Percentiles rank a stretch among this genome's conserved stretches.
Conservation (phyloP, 179 eudicot genomes). For the Actinidia chinensis region DNA sequence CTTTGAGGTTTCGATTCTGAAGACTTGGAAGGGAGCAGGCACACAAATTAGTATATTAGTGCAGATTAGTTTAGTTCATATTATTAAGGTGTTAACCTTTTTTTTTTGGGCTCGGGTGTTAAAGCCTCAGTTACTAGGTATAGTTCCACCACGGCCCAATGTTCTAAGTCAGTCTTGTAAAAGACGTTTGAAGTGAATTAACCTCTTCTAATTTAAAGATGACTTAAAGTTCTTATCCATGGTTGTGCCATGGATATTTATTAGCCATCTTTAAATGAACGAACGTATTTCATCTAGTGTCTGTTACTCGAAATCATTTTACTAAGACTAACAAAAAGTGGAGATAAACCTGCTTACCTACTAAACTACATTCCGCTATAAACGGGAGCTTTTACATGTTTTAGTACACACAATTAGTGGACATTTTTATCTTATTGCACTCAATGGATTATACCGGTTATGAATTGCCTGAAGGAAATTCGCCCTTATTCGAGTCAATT, state of each 20-base stretch:
- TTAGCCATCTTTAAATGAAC: too few species aligned
- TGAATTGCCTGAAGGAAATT: not conserved
- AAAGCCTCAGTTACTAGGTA: not conserved
- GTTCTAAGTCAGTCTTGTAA: not conserved
- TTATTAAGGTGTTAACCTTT: not conserved
- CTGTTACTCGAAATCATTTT: too few species aligned
- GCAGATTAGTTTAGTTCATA: too few species aligned
- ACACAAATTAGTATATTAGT: too few species aligned
- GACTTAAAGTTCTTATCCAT: not conserved
- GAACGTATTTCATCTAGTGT: too few species aligned
- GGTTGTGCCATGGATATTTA: not conserved
- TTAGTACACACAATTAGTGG: not conserved
- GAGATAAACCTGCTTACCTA: too few species aligned
- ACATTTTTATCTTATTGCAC: not conserved
- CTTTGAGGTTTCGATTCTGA: too few species aligned
- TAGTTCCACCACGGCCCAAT: not conserved
- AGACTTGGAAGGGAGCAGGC: not conserved
- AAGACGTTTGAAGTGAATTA: not conserved
- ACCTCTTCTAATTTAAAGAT: not conserved
- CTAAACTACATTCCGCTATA: too few species aligned
- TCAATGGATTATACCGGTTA: constrained; percentile 1
- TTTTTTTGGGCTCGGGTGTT: not conserved
- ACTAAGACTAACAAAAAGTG: not conserved
- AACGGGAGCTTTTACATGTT: too few species aligned
- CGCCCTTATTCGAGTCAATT: not conserved